These are phyloP conservation scores for Turritis glabra DNA, from an alignment of 345 rosid species.

Conservation along the genomic window DNA sequence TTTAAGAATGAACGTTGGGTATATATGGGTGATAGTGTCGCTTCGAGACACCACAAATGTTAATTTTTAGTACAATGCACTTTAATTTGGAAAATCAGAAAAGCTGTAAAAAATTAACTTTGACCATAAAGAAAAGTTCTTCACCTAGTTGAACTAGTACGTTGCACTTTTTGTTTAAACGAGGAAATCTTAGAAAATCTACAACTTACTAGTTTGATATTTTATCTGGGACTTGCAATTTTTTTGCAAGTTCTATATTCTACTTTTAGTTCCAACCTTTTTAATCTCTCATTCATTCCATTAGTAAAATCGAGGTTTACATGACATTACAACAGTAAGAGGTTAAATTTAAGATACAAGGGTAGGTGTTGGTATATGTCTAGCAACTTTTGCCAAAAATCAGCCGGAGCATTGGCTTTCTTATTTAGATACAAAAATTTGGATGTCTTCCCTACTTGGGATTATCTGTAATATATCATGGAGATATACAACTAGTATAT, in stretches of 20 bases:
- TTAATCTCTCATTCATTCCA: not conserved
- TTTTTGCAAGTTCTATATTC: too few relatives aligned
- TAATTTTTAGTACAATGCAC: not conserved
- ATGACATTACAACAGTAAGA: not conserved
- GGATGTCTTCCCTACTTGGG: too few relatives aligned
- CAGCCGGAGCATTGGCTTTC: too few relatives aligned
- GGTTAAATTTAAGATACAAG: too few relatives aligned
- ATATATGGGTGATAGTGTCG: not conserved
- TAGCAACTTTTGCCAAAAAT: too few relatives aligned
- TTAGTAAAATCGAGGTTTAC: not conserved
- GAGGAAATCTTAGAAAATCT: not conserved
- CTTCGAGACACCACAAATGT: constrained; percentile 7
- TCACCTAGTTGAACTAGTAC: not conserved
- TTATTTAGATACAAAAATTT: too few relatives aligned
- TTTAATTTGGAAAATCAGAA: not conserved
- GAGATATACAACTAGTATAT: too few relatives aligned
- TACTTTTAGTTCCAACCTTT: not conserved
- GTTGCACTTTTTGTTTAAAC: not conserved
- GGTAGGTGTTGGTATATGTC: too few relatives aligned
- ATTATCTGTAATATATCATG: too few relatives aligned
- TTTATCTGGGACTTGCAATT: not conserved
- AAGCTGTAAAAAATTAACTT: too few relatives aligned
- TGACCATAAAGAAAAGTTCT: not conserved
- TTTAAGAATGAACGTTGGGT: not conserved
- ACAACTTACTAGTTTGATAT: not conserved